Percentiles rank a stretch among this genome's conserved stretches.
phyloP scores from a whole-genome alignment of 352 stramenopile genomes.

The Pelagophyceae sp. region DNA sequence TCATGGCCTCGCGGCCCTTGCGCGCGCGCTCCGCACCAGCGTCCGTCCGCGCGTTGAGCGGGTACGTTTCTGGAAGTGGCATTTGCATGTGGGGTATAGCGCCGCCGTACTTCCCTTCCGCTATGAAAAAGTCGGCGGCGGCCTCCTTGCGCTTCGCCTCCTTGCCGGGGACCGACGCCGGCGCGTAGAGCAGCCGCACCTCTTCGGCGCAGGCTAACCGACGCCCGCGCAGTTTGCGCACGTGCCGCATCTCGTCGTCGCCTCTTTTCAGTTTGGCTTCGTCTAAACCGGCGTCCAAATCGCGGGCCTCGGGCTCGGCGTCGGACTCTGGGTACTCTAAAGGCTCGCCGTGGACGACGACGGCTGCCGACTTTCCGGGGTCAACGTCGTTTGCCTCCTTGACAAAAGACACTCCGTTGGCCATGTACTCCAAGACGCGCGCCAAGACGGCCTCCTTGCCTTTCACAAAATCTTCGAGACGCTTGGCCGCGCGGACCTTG shows the following conservation, averaged over 20 bases:
- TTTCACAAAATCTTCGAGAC: too few species aligned
- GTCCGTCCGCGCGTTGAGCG: conserved; percentile 21
- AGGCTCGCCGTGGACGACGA: conserved; percentile 1
- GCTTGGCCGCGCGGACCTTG: too few species aligned
- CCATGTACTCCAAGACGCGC: background rate
- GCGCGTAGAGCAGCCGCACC: conserved; percentile 14
- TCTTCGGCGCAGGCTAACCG: conserved; percentile 20
- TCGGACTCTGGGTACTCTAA: background rate
- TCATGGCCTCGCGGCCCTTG: conserved; percentile 4
- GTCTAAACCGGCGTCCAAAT: background rate
- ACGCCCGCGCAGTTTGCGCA: background rate
- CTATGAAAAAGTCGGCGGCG: background rate
- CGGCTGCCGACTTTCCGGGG: background rate
- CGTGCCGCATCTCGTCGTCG: background rate
- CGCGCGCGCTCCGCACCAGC: background rate
- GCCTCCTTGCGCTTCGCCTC: conserved; percentile 1
- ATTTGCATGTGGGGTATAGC: conserved; percentile 22
- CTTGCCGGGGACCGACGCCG: background rate
- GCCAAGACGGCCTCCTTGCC: conserved; percentile 1
- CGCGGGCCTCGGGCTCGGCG: background rate
- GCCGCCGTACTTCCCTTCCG: conserved; percentile 20
- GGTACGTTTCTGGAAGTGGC: conserved; percentile 20
- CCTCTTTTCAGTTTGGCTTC: background rate
- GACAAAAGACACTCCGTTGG: conserved; percentile 4
- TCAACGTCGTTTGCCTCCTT: conserved; percentile 12